phyloP scores from a whole-genome alignment of 768 basidiomycete species.

The Dictyophora rubrovolvata region DNA sequence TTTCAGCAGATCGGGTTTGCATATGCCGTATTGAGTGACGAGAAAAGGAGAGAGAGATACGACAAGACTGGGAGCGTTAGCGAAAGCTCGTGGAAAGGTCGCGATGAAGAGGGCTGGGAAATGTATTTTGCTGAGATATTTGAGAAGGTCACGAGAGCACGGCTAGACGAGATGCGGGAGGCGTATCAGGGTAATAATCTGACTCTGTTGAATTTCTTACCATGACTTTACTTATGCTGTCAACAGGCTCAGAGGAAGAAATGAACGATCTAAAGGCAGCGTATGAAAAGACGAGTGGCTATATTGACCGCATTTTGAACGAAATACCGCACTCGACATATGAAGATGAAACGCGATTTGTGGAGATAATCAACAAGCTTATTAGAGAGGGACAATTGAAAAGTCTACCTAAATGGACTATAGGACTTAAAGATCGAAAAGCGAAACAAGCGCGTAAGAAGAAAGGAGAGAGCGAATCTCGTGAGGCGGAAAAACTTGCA shows the following conservation, averaged over 20 bases:
- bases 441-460: slow-evolving; percentile 64
- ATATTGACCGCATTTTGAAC: slow-evolving; percentile 71
- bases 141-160: slow-evolving; percentile 74
- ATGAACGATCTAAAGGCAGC: slow-evolving; percentile 65
- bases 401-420: slow-evolving; percentile 51
- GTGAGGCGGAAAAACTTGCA: slow-evolving; percentile 75
- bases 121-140: slow-evolving; percentile 89
- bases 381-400: slow-evolving; percentile 54
- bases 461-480: slow-evolving; percentile 66
- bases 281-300: slow-evolving; percentile 63
- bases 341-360: slow-evolving; percentile 80
- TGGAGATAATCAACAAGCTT: slow-evolving; percentile 53
- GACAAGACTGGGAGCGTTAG: slow-evolving; percentile 80
- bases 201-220: background rate
- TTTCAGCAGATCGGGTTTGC: slow-evolving; percentile 95
- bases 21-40: slow-evolving; percentile 80
- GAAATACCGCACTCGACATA: slow-evolving; percentile 77
- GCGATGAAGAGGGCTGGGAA: slow-evolving; percentile 86
- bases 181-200: slow-evolving; percentile 71
- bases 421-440: slow-evolving; percentile 69
- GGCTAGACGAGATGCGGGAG: slow-evolving; percentile 87
- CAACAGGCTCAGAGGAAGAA: slow-evolving; percentile 77
- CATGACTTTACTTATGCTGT: background rate
- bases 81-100: slow-evolving; percentile 53
- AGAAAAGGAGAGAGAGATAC: slow-evolving; percentile 63